Percentiles rank a stretch among this genome's conserved stretches.
Conservation (phyloP, 768 basidiomycete species). For the Suillus luteus region DNA sequence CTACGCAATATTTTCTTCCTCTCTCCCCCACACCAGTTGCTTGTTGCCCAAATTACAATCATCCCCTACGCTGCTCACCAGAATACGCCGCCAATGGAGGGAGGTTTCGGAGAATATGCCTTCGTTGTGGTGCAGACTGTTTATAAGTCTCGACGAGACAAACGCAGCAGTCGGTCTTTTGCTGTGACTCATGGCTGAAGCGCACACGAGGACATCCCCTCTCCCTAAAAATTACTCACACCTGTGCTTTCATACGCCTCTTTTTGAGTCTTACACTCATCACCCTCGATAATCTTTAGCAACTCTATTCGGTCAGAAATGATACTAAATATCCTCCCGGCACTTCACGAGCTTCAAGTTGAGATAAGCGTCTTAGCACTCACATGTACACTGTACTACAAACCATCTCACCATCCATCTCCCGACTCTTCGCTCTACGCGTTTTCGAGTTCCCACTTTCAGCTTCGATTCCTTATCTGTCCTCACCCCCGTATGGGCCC, state of each 20-base stretch:
- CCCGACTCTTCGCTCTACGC: neutral
- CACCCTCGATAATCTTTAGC: constrained; percentile 10
- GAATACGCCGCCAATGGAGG: neutral
- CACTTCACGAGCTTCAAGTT: neutral
- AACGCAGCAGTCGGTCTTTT: neutral
- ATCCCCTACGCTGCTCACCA: neutral
- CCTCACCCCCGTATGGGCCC: neutral
- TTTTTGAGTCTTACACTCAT: neutral
- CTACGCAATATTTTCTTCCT: neutral
- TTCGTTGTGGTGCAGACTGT: neutral
- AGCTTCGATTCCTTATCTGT: neutral
- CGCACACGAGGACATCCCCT: neutral
- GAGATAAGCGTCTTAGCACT: neutral
- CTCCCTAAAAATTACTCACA: neutral
- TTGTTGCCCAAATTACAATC: neutral
- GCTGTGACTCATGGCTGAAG: neutral
- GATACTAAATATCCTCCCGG: neutral
- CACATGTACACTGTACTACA: no score
- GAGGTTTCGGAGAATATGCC: neutral
- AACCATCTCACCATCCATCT: neutral
- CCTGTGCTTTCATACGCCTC: no score
- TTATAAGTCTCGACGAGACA: neutral
- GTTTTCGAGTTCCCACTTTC: neutral
- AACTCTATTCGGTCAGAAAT: neutral
- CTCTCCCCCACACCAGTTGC: neutral